Conservation (phyloP, 2,329 filamentous ascomycete genomes). For the Hypoxylon sp. region DNA sequence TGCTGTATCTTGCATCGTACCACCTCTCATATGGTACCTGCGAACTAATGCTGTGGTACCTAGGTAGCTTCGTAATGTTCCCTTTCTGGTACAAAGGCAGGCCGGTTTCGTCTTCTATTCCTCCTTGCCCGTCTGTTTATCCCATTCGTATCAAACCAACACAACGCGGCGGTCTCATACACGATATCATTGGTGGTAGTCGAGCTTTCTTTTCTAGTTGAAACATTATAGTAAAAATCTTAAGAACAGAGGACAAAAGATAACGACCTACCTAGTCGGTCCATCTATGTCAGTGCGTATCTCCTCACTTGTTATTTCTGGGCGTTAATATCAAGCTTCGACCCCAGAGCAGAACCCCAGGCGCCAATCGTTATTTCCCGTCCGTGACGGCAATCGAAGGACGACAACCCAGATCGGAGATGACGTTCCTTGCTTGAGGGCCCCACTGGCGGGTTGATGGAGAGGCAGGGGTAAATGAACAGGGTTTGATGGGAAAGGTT, state of each 20-base stretch:
- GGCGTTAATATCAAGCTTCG: constrained; percentile 38
- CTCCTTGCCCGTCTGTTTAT: background rate
- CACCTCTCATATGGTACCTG: constrained; percentile 19
- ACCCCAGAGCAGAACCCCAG: constrained; percentile 25
- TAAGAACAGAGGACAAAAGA: constrained; percentile 18
- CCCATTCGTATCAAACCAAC: constrained; percentile 7
- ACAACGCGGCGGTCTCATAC: background rate
- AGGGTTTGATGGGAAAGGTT: background rate
- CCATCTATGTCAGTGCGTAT: constrained; percentile 30
- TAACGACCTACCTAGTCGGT: constrained; percentile 34
- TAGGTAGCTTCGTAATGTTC: constrained; percentile 13
- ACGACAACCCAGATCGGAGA: constrained; percentile 41
- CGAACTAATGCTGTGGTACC: constrained; percentile 12
- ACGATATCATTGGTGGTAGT: background rate
- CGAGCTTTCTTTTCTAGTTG: constrained; percentile 3
- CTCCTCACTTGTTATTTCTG: constrained; percentile 17
- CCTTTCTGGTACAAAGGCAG: constrained; percentile 1
- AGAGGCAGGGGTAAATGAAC: background rate
- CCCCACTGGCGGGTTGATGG: constrained; percentile 14
- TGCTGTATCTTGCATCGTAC: constrained; percentile 42
- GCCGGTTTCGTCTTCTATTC: constrained; percentile 8
- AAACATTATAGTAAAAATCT: constrained; percentile 7
- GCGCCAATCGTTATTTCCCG: constrained; percentile 42
- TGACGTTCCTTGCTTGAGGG: constrained; percentile 34
- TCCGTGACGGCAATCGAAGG: constrained; percentile 39